Evolutionary conservation across 2,329 filamentous ascomycete species (phyloP).

Genomic region (Emmonsia crescens): DNA sequence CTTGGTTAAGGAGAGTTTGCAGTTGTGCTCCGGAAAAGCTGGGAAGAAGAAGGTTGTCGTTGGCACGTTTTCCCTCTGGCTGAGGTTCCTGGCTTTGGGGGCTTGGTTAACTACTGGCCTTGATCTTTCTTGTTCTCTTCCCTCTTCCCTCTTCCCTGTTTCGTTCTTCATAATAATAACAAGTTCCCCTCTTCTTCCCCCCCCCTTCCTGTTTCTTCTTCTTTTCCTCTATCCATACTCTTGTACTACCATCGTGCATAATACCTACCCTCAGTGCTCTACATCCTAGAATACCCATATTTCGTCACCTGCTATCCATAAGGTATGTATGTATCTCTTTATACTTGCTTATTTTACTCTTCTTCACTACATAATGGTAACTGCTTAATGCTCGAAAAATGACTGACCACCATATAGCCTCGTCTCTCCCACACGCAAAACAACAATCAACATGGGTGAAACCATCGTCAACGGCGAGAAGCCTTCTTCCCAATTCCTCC

Average conservation of each 20-base stretch:
- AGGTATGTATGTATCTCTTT: neutral
- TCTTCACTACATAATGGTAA: too few species aligned
- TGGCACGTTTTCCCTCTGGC: neutral
- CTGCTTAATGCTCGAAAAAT: neutral
- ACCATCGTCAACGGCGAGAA: constrained; percentile 3
- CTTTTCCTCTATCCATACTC: neutral
- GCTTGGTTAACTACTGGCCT: neutral
- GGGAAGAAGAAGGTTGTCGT: neutral
- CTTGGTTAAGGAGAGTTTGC: neutral
- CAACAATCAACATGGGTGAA: constrained; percentile 1
- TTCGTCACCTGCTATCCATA: neutral
- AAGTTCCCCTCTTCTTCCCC: neutral
- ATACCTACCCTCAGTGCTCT: neutral
- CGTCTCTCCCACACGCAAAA: neutral
- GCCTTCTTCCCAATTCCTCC: constrained; percentile 4
- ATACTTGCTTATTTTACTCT: neutral
- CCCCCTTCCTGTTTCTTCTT: neutral
- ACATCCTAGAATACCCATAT: neutral
- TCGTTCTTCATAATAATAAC: neutral
- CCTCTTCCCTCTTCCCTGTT: neutral
- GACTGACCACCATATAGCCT: neutral
- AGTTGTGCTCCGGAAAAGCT: neutral
- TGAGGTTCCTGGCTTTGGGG: neutral
- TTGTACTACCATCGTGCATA: neutral
- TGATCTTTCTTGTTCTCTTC: neutral